These are phyloP conservation scores for Lipomyces yamanashiensis DNA, from an alignment of 805 yeast species.

Conservation along the genomic window DNA sequence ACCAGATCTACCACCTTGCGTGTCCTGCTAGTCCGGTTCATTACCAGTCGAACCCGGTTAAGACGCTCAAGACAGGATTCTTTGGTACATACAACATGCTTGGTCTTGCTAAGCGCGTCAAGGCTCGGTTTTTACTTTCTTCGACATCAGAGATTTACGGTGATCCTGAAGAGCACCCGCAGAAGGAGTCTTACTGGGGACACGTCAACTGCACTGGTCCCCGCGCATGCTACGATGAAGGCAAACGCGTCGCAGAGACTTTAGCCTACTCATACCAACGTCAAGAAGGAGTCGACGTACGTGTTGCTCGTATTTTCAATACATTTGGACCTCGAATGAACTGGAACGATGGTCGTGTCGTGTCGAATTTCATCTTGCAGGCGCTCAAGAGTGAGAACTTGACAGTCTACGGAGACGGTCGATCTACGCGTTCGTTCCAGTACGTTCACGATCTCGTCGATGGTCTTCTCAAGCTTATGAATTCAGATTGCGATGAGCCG, in stretches of 20 bases:
- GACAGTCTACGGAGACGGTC: conserved; percentile 40
- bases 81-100: conserved; percentile 43
- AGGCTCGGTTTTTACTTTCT: conserved; percentile 40
- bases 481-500: conserved; percentile 39
- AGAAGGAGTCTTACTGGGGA: conserved; percentile 41
- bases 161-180: conserved; percentile 42
- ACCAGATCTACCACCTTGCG: conserved; percentile 41
- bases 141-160: conserved; percentile 43
- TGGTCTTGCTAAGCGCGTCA: conserved; percentile 42
- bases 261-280: conserved; percentile 40
- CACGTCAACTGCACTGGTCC: conserved; percentile 41
- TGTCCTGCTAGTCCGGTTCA: conserved; percentile 43
- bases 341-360: conserved; percentile 43
- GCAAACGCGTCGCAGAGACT: conserved; percentile 42
- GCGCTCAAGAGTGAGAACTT: conserved; percentile 40
- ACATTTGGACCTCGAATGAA: conserved; percentile 43
- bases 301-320: conserved; percentile 42
- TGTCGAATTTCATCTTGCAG: conserved; percentile 41
- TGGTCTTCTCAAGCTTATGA: conserved; percentile 40
- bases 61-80: conserved; percentile 41
- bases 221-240: conserved; percentile 42
- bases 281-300: conserved; percentile 40
- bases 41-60: conserved; percentile 41
- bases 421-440: conserved; percentile 40
- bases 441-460: conserved; percentile 41